Evolutionary conservation across 495 filamentous ascomycete species (phyloP).

Genomic region (Talaromyces stipitatus): DNA sequence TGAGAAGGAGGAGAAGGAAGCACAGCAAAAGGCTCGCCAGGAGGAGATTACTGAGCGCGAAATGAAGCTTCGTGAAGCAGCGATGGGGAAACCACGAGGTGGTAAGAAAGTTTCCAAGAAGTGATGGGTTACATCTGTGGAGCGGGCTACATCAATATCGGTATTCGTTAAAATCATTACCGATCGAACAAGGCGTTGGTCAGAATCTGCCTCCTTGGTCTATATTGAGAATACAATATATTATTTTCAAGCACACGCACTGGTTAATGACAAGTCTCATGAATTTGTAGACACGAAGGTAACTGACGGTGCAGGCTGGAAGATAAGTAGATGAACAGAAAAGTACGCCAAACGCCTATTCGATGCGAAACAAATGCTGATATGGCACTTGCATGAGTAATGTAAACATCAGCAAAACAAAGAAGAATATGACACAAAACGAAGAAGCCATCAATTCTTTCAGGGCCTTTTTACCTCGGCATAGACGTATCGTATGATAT

Average conservation of each 20-base stretch:
- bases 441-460: neutral
- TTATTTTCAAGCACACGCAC: neutral
- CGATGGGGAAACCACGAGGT: conserved; percentile 24
- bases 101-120: conserved; percentile 30
- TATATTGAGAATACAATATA: neutral
- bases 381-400: neutral
- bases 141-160: neutral
- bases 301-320: neutral
- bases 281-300: neutral
- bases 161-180: neutral
- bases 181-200: neutral
- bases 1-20: conserved; percentile 69
- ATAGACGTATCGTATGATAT: neutral
- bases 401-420: neutral
- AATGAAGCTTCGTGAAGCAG: conserved; percentile 24
- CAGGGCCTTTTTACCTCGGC: neutral
- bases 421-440: neutral
- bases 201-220: neutral
- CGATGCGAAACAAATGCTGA: neutral
- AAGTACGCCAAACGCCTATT: neutral
- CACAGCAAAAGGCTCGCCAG: conserved; percentile 41
- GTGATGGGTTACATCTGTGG: conserved; percentile 7
- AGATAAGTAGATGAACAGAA: neutral
- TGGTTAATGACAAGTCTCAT: neutral
- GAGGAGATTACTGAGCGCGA: conserved; percentile 26